Base-by-base conservation (phyloP, 192 early-diverging fungal species). In the Coemansia sp. region DNA sequence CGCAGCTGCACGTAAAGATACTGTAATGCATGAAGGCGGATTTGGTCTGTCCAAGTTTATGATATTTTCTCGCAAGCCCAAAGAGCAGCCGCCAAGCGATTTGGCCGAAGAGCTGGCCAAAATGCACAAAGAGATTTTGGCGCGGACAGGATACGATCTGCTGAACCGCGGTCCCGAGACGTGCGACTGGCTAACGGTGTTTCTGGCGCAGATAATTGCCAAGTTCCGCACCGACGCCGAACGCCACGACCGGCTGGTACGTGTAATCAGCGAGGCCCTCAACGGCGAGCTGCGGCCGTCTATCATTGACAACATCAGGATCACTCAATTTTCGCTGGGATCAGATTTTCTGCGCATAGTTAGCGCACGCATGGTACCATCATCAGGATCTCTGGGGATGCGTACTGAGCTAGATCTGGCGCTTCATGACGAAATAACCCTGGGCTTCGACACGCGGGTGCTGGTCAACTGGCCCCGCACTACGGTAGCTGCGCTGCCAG, bases 391-490 rank as follows among this genome's bases (percentile, higher is more conserved):
- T 30, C 61, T 77, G 60, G 69, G 64, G 19, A 78, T 78, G 75
- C 75, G 68, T 18, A 61, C 65, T 9, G 73, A 77, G 53, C 57
- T 97, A 18, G 87, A 87, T 31, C 87, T 97, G 50, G 84, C 88
- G 44, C 92, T 91, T 50, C 83, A 90, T 50, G 94, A 99, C 70
- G 91, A 97, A 55, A 80, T 99, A n/a, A 90, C 91, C 23, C 64
- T 99, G 26, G 94, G 92, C 0, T 82, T 99, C 50, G 88, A 97
- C 63, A 97, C 95, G 3, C 88, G 87, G 33, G 78, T 97, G 15
- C 72, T 97, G 36, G 81, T 99, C 47, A 99, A 99, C 70, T 97
- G 94, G 97, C 97, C 97, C 8, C 88, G 85, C 47, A 79, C 86
- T 12, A 69, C 81, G 19, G 88, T 94, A 54, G 97, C 95, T 3